Conservation (phyloP, 2,329 filamentous ascomycete genomes). For the Fusarium phyllophilum region DNA sequence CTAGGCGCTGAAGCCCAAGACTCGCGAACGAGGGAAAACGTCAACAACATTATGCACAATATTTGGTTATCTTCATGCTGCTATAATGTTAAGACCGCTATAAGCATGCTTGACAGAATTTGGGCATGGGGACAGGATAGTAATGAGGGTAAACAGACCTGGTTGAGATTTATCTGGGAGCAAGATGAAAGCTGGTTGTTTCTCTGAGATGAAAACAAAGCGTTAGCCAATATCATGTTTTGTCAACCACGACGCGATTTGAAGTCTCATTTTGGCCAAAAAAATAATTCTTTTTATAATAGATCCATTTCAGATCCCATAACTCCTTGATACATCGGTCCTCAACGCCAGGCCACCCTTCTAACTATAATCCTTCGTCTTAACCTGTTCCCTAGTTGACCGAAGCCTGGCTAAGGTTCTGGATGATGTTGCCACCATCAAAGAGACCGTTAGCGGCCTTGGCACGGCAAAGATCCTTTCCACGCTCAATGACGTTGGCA, state of each 20-base stretch:
- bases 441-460: not conserved
- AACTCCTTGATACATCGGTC: not conserved
- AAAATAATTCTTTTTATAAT: not conserved
- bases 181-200: not conserved
- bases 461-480: constrained; percentile 14
- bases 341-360: not conserved
- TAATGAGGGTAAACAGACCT: accelerated
- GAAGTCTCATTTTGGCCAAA: not conserved
- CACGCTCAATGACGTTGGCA: not conserved
- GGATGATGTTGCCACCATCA: constrained; percentile 7
- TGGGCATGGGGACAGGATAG: accelerated
- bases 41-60: not conserved
- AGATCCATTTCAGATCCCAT: not conserved
- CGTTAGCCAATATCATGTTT: accelerated
- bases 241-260: not conserved
- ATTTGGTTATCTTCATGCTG: not conserved
- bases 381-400: not conserved
- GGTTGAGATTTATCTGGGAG: not conserved
- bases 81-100: not conserved
- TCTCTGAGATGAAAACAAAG: not conserved
- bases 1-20: not conserved
- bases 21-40: accelerated
- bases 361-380: accelerated
- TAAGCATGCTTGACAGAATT: not conserved
- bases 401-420: constrained; percentile 2